Evolutionary conservation across 2,329 filamentous ascomycete genomes (phyloP), one percentile per base, ranked within the genome.

Genomic region (Blastomyces parvus): DNA sequence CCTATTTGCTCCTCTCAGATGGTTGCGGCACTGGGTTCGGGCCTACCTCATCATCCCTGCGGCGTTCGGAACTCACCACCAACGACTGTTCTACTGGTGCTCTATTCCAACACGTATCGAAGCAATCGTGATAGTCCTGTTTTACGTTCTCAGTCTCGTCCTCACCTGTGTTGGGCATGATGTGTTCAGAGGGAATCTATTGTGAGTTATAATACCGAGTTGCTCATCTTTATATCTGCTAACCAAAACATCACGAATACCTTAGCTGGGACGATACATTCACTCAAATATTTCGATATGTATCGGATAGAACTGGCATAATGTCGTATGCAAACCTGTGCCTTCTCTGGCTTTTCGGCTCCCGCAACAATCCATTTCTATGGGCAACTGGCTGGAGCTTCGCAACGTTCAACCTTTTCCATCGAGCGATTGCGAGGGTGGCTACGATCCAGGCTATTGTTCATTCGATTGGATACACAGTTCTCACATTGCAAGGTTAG

Each of bases 341-440:
- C 0, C 69, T 87, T 2, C 74, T 88, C 0, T 88, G 86, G 85
- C 72, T 89, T 0, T 89, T 89, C 66, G 84, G 83, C 0, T 83
- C 84, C 70, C 79, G 87, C 11, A 90, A 89, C 65, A 88, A 89
- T 60, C 69, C 86, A 0, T 78, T 88, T 19, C 76, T 88, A 62
- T 87, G 84, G 84, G 70, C 85, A 0, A 89, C 87, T 0, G 86
- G 86, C 0, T 89, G 87, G 86, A 84, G 83, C 13, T 88, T 87
- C 70, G 80, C 81, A 1, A 85, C 84, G 0, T 89, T 85, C 69
- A 89, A 84, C 67, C 80, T 84, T 50, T 88, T 88, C 61, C 87
- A 89, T 71, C 83, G 87, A 0, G 86, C 85, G 79, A 78, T 86
- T 3, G 86, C 87, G 0, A 79, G 86, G 22, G 78, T 88, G 2